Base-by-base conservation (phyloP, 129 eudicot genomes). In the Heracleum sosnowskyi region DNA sequence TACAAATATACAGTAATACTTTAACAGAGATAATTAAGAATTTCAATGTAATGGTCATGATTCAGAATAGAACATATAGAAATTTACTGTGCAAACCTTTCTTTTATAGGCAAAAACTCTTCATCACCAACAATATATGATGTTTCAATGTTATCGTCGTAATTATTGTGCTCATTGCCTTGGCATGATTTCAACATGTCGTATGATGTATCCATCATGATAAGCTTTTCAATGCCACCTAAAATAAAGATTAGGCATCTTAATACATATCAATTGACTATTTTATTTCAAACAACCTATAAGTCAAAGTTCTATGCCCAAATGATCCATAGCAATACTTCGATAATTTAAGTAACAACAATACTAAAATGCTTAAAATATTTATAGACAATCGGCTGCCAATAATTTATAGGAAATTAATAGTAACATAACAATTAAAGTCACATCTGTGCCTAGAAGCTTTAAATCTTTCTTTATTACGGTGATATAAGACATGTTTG, bases 151-250 rank as follows among this genome's bases (percentile, higher is more conserved):
- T 77, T 84, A 51, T 87, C 85, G 70, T 82, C 82, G 13, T 89
- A 74, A 39, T 79, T 82, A 81, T 84, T 73, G 70, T 84, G 82
- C 85, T 90, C 96, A 40, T 85, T 84, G 37, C 85, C 92, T 82
- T 87, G 89, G 79, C 99, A 91, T 81, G 83, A 62, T 55, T 83
- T 88, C 79, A 95, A 83, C 99, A 95, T 88, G 85, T 95, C 97
- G 41, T 79, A 35, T 62, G 99, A 95, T 40, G 91, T 79, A 80
- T 95, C 99, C 99, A 95, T 92, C 99, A 95, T 90, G 72, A 89
- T 83, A 45, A 95, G 90, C 83, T 88, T 90, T 79, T 95, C 87
- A 34, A 95, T 86, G 84, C 89, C 97, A 79, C 99, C 99, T 95
- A 77, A 84, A 46, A 66, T 33, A 35, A 31, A 83, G 11, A 84